phyloP scores from a whole-genome alignment of 1,284 basidiomycete species.

The Spongiforma sp. region DNA sequence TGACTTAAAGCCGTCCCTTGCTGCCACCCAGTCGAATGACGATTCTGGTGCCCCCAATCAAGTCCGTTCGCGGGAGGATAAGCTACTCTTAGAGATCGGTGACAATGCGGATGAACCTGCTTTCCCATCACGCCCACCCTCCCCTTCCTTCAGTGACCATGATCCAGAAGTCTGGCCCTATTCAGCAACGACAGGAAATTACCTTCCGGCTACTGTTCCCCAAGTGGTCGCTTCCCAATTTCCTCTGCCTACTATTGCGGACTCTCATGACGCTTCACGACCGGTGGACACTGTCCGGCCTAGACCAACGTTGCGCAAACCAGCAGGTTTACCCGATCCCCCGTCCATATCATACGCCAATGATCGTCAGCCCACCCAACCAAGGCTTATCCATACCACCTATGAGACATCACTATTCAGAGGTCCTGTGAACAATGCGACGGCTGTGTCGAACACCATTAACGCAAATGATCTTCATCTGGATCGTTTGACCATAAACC shows the following conservation, averaged over 20 bases:
- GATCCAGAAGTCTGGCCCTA: not conserved
- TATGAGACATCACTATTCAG: not conserved
- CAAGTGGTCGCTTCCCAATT: too few relatives aligned
- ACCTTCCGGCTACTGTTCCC: not conserved
- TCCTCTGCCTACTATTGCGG: too few relatives aligned
- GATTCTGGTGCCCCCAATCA: not conserved
- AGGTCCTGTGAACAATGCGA: not conserved
- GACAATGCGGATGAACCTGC: not conserved
- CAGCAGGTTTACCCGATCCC: not conserved
- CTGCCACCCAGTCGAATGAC: not conserved
- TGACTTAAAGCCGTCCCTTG: not conserved
- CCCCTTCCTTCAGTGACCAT: not conserved
- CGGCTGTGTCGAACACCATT: too few relatives aligned
- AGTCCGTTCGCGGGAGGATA: conserved; percentile 5
- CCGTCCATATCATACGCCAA: not conserved
- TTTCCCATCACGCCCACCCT: not conserved
- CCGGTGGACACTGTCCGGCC: not conserved
- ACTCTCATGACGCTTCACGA: too few relatives aligned
- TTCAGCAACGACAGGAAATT: not conserved
- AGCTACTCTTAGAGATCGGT: not conserved
- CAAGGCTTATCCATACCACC: not conserved
- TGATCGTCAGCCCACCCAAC: not conserved
- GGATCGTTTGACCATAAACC: not conserved
- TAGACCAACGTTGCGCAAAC: not conserved
- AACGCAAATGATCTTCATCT: too few relatives aligned